phyloP scores from a whole-genome alignment of 345 rosid species.

The Arabidopsis suecica region DNA sequence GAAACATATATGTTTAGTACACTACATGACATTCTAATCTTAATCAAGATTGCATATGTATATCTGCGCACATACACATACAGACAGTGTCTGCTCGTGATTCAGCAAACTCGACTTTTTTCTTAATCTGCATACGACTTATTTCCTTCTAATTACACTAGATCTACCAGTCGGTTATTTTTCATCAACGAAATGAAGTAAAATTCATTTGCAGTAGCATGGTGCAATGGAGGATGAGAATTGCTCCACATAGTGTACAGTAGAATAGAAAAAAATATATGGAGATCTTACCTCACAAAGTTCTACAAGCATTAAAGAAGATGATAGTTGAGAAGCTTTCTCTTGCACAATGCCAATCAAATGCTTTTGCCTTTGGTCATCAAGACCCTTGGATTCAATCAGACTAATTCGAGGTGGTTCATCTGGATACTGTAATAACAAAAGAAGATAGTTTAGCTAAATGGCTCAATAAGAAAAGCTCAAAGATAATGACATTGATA shows the following conservation, averaged over 20 bases:
- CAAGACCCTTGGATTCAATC: slow-evolving; percentile 87
- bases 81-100: slow-evolving; percentile 3
- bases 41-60: background rate
- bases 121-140: background rate
- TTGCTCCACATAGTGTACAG: background rate
- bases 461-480: background rate
- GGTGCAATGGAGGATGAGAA: background rate
- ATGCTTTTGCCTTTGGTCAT: slow-evolving; percentile 66
- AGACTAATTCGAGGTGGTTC: slow-evolving; percentile 69
- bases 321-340: slow-evolving; percentile 66
- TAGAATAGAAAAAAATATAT: background rate
- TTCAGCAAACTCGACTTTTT: background rate
- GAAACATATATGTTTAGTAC: slow-evolving; percentile 33
- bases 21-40: slow-evolving; percentile 13
- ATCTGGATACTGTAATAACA: slow-evolving; percentile 67
- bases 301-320: slow-evolving; percentile 79
- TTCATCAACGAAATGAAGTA: background rate
- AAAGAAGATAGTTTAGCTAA: slow-evolving; percentile 9
- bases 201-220: background rate
- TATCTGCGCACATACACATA: background rate
- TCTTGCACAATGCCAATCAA: slow-evolving; percentile 57
- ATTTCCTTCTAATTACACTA: background rate
- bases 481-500: background rate
- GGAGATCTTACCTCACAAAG: slow-evolving; percentile 82
- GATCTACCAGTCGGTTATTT: background rate